Evolutionary conservation across 1,284 basidiomycete species (phyloP), one percentile per base, ranked within the genome.

Genomic region (Tylopilus orsonianus): DNA sequence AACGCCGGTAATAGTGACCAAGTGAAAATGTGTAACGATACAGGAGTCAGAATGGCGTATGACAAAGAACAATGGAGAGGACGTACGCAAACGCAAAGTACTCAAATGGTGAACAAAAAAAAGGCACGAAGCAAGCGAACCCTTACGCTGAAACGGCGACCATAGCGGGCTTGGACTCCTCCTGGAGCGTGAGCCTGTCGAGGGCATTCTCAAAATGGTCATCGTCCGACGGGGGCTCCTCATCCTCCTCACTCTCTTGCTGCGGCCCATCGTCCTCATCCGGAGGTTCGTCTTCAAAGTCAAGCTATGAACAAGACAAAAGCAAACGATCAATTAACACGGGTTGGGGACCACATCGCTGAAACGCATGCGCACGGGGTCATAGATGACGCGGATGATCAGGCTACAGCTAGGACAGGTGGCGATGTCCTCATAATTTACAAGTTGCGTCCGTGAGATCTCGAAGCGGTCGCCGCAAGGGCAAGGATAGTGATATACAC

Each of bases 391-490:
- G 50, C 96, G 76, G 47, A 99, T 93, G 41, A 98, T 81, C 23
- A 98, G 75, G 58, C 92, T 95, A 64, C 96, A 99, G 65, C 93
- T 96, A 0, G 96, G 97, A 73, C 96, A 99, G 46, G 84, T 93
- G n/a, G 96, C 96, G 38, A 97, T 85, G 62, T 99, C 97, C 62
- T 98, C 96, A 40, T 86, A 97, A 54, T 93, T 79, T 46, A 83
- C 80, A 9, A 99, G 83, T 71, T 98, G 95, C 59, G 75, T 73
- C 56, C 87, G 82, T 16, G 92, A 87, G 59, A 99, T 98, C 69
- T 99, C 97, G 72, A 99, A 99, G 33, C 94, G 85, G 73, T 99
- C 97, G 20, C 96, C 96, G 65, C 97, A 99, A 1, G 96, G 96
- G 65, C 95, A 99, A 1, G 97, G 97, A 68, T 96, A 97, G 73